Percentiles rank a stretch among this genome's conserved stretches.
These are phyloP conservation scores for Jaltomata sinuosa DNA, from an alignment of 257 asterid genomes.

Conservation along the genomic window DNA sequence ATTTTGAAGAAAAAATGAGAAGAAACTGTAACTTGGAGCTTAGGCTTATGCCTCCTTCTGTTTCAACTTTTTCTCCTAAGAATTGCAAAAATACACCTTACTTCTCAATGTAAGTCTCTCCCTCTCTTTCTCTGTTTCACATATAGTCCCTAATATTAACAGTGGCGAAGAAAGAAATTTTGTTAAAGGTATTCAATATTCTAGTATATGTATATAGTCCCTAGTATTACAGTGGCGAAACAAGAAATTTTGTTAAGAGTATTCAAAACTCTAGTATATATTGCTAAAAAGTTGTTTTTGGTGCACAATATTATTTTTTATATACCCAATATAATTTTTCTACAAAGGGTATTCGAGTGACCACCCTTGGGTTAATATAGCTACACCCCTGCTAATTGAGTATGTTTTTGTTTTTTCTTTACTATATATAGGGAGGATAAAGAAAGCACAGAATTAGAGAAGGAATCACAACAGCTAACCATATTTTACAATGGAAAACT, in stretches of 20 bases:
- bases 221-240: too few relatives aligned
- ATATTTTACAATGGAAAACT: slow-evolving; percentile 47
- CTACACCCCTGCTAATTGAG: too few relatives aligned
- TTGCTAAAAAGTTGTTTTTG: too few relatives aligned
- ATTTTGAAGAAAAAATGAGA: slow-evolving; percentile 8
- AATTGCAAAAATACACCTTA: background rate
- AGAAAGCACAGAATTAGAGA: background rate
- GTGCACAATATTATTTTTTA: background rate
- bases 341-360: too few relatives aligned
- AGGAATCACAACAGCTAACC: slow-evolving; percentile 23
- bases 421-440: background rate
- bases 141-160: too few relatives aligned
- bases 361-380: too few relatives aligned
- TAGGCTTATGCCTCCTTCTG: slow-evolving; percentile 12
- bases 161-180: too few relatives aligned
- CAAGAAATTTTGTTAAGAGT: too few relatives aligned
- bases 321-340: too few relatives aligned
- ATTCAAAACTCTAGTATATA: too few relatives aligned
- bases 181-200: too few relatives aligned
- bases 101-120: background rate
- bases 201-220: too few relatives aligned
- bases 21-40: slow-evolving; percentile 22
- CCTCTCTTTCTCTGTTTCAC: background rate
- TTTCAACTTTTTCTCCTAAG: background rate
- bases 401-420: background rate